phyloP scores from a whole-genome alignment of 2,329 filamentous ascomycete species.

The Exophiala phaeomuriformis region DNA sequence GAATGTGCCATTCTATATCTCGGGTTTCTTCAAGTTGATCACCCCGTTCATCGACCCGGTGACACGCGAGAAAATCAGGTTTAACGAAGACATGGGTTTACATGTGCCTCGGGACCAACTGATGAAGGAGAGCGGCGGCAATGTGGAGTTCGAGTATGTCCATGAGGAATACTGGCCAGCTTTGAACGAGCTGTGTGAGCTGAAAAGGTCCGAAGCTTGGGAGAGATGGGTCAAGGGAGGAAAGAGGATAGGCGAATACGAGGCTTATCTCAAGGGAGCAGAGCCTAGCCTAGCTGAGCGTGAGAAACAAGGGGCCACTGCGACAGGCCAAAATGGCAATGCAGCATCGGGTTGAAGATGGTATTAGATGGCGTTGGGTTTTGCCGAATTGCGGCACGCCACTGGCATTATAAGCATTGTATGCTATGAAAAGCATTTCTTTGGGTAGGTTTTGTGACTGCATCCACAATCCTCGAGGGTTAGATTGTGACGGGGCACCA shows the following conservation, averaged over 20 bases:
- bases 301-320: conserved; percentile 18
- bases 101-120: conserved; percentile 78
- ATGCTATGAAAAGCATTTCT: no score
- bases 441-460: no score
- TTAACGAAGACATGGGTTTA: conserved; percentile 82
- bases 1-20: conserved; percentile 87
- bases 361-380: no score
- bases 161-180: conserved; percentile 85
- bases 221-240: conserved; percentile 74
- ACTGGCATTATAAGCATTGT: no score
- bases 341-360: background rate
- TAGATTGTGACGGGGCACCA: no score
- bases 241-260: conserved; percentile 74
- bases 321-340: background rate
- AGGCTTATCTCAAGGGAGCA: conserved; percentile 78
- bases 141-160: conserved; percentile 85
- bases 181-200: conserved; percentile 61
- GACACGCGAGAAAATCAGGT: conserved; percentile 91
- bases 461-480: no score
- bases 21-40: conserved; percentile 92
- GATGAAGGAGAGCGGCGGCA: conserved; percentile 68
- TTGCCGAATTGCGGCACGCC: no score
- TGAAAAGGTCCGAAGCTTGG: conserved; percentile 55
- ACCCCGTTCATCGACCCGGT: conserved; percentile 93
- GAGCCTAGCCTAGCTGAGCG: conserved; percentile 34